These are phyloP conservation scores for Pythium rhizo-oryzae DNA, from an alignment of 352 stramenopile species.

Conservation along the genomic window DNA sequence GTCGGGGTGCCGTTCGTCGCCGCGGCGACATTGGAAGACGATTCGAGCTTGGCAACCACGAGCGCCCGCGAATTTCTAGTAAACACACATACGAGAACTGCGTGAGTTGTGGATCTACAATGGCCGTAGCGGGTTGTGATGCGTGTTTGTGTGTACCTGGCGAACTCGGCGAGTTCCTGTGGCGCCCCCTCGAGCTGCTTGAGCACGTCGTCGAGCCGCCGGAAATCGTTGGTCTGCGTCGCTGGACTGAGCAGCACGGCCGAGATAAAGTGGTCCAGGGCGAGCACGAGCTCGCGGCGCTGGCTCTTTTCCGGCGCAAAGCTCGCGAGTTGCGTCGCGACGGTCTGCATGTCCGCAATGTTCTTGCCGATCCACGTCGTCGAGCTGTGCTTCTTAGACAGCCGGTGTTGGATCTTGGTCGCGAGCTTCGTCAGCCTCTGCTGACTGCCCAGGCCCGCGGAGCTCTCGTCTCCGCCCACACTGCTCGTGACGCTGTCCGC, in stretches of 20 bases:
- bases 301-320: constrained; percentile 42
- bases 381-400: constrained; percentile 60
- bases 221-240: constrained; percentile 25
- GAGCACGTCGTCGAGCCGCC: constrained; percentile 46
- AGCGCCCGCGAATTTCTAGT: constrained; percentile 22
- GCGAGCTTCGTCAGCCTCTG: constrained; percentile 50
- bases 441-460: constrained; percentile 2
- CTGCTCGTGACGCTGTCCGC: constrained; percentile 37
- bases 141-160: constrained; percentile 47
- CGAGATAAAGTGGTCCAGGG: constrained; percentile 72
- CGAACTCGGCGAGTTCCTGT: constrained; percentile 63
- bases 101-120: no score
- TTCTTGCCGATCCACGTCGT: constrained; percentile 69
- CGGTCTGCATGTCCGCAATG: constrained; percentile 47
- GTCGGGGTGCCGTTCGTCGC: neutral
- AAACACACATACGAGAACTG: neutral
- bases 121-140: neutral
- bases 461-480: constrained; percentile 11
- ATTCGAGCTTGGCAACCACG: constrained; percentile 23
- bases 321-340: constrained; percentile 41
- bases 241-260: constrained; percentile 57
- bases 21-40: neutral
- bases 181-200: constrained; percentile 39
- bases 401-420: constrained; percentile 58
- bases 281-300: constrained; percentile 61